Percentiles rank a stretch among this genome's conserved stretches.
Evolutionary conservation across 345 rosid species (phyloP).

Genomic region (Raphanus sativus): DNA sequence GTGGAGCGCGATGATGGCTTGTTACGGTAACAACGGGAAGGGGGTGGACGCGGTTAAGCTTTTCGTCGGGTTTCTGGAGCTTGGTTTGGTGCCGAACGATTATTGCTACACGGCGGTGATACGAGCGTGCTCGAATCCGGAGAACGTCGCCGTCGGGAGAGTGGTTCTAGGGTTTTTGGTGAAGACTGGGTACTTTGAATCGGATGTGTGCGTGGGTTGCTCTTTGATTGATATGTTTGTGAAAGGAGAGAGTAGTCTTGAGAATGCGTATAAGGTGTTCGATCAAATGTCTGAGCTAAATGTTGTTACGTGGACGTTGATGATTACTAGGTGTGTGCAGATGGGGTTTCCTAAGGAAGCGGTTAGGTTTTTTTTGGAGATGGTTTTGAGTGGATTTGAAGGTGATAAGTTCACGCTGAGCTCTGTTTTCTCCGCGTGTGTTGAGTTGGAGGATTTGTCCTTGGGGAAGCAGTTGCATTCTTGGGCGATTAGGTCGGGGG

Average conservation of each 20-base stretch:
- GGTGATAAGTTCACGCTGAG: constrained; percentile 59
- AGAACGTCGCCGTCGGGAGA: constrained; percentile 40
- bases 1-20: constrained; percentile 74
- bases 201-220: constrained; percentile 64
- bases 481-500: constrained; percentile 49
- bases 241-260: constrained; percentile 48
- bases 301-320: constrained; percentile 68
- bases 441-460: constrained; percentile 44
- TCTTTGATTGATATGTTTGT: constrained; percentile 65
- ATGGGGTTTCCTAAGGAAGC: constrained; percentile 53
- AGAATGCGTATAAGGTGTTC: constrained; percentile 56
- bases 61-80: constrained; percentile 53
- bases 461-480: constrained; percentile 68
- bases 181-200: constrained; percentile 52
- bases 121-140: constrained; percentile 53
- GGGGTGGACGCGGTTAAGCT: constrained; percentile 43
- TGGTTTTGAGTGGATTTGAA: constrained; percentile 49
- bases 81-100: constrained; percentile 65
- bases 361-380: constrained; percentile 48
- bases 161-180: constrained; percentile 53
- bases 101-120: constrained; percentile 64
- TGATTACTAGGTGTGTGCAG: constrained; percentile 57
- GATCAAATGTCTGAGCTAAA: constrained; percentile 59
- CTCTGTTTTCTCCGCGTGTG: constrained; percentile 56
- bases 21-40: constrained; percentile 54